These are phyloP conservation scores for Trichosanthes truncata DNA, from an alignment of 306 rosid species.

Conservation along the genomic window DNA sequence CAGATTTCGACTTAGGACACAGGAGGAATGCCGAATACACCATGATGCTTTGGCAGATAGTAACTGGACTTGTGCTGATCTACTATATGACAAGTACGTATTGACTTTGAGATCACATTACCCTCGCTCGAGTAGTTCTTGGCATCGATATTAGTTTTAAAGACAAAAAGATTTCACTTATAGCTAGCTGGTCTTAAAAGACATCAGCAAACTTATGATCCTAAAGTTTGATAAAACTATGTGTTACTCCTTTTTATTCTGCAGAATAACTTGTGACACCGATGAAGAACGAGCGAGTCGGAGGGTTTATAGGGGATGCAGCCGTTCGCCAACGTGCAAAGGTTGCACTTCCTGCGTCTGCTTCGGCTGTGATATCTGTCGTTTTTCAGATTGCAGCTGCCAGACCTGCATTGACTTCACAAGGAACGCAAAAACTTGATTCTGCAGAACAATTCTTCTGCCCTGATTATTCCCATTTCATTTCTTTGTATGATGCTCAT, in stretches of 20 bases:
- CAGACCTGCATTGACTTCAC: constrained; percentile 95
- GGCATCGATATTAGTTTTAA: background rate
- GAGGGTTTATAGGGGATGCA: constrained; percentile 80
- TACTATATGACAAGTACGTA: constrained; percentile 83
- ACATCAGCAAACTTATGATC: background rate
- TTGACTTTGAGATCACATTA: background rate
- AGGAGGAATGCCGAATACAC: constrained; percentile 80
- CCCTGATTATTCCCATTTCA: constrained; percentile 2
- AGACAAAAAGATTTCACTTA: background rate
- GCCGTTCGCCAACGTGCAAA: constrained; percentile 72
- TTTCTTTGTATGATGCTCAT: background rate
- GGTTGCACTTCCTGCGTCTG: constrained; percentile 98
- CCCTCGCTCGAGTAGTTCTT: background rate
- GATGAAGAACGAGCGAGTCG: constrained; percentile 94
- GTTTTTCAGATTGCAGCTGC: constrained; percentile 92
- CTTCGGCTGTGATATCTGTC: constrained; percentile 85
- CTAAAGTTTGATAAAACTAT: background rate
- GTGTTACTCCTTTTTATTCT: background rate
- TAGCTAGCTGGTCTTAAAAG: background rate
- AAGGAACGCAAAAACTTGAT: constrained; percentile 54
- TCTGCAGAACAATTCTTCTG: constrained; percentile 10
- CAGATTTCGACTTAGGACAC: constrained; percentile 81
- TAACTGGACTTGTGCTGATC: constrained; percentile 80
- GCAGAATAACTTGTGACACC: constrained; percentile 72
- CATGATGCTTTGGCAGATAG: constrained; percentile 81